Evolutionary conservation across 2,329 filamentous ascomycete genomes (phyloP), one percentile per base, ranked within the genome.

Genomic region (Metarhizium brunneum): DNA sequence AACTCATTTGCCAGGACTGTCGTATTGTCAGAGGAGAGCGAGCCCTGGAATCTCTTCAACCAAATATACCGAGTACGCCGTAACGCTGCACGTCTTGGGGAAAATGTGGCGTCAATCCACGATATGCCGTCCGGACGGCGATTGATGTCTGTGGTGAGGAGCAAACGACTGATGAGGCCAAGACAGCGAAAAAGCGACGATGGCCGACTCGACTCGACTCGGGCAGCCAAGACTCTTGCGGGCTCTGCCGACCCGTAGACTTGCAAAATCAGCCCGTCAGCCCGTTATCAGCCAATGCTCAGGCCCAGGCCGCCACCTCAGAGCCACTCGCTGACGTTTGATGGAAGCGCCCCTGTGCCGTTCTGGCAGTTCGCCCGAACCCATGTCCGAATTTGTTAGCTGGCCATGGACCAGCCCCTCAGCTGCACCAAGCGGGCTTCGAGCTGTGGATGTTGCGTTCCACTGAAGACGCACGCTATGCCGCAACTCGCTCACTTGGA

Each of bases 301-400:
- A 32, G 35, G 7, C 32, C 32, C 6, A 8, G 32, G 36, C 30
- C 50, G 40, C 49, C 50, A 52, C 42, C 16, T 50, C 18, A 35
- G 32, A 50, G 52, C 14, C 35, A 54, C 51, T 53, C 29, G n/a
- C 36, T 20, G 20, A 47, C 36, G 30, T 47, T 35, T 57, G 32
- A 16, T 18, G 20, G 11, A n/a, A 13, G 20, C 38, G 38, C 20
- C 40, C 47, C 35, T 56, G 42, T 42, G 51, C 54, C 47, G 54
- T 54, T 56, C 51, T 53, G 51, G 50, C 54, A 57, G 55, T 45
- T 57, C 45, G 47, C n/a, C 55, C 50, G 53, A 51, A n/a, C 53
- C 53, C 55, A 54, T 57, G 57, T 57, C 50, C 50, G 29, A 53
- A 53, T 57, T 48, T 48, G 20, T 54, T 36, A 32, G 32, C 35